phyloP scores from a whole-genome alignment of 2,329 filamentous ascomycete species.

The Mariannaea sp. region DNA sequence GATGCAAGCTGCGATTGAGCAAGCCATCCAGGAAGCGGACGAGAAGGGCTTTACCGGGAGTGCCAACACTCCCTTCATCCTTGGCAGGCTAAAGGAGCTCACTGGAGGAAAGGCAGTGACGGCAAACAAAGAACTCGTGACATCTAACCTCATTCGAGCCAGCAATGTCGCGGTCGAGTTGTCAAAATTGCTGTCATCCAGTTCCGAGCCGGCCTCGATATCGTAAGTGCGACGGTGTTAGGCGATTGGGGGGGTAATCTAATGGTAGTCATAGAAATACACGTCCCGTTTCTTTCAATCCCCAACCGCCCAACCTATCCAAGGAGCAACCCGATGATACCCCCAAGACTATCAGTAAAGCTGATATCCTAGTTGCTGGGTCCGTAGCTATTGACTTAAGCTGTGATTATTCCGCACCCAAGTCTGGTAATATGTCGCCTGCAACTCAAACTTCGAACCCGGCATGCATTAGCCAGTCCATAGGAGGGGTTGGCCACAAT shows the following conservation, averaged over 20 bases:
- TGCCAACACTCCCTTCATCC: slow-evolving; percentile 83
- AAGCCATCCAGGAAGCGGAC: slow-evolving; percentile 68
- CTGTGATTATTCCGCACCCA: slow-evolving; percentile 68
- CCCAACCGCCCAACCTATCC: slow-evolving; percentile 16
- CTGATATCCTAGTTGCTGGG: slow-evolving; percentile 85
- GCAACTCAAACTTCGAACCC: slow-evolving; percentile 83
- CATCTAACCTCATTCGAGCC: slow-evolving; percentile 58
- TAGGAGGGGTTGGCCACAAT: slow-evolving; percentile 92
- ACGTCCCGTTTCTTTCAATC: slow-evolving; percentile 25
- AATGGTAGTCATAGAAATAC: slow-evolving; percentile 44
- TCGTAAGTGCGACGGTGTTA: slow-evolving; percentile 44
- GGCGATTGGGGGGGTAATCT: slow-evolving; percentile 38
- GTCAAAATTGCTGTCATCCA: slow-evolving; percentile 48
- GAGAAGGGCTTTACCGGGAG: slow-evolving; percentile 71
- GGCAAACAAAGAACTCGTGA: slow-evolving; percentile 71
- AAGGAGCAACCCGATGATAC: slow-evolving; percentile 20
- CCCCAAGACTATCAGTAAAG: slow-evolving; percentile 35
- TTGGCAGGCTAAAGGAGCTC: slow-evolving; percentile 78
- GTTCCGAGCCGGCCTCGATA: slow-evolving; percentile 37
- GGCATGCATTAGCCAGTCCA: slow-evolving; percentile 75
- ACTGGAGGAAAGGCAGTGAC: slow-evolving; percentile 71
- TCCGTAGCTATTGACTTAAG: slow-evolving; percentile 86
- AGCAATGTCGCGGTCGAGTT: slow-evolving; percentile 60
- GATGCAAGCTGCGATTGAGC: slow-evolving; percentile 71
- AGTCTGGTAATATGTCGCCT: slow-evolving; percentile 45